These are phyloP conservation scores for slime mould (Dictyostelium discoideum) DNA, from an alignment of 78 protist species.

Conservation along the genomic window DNA sequence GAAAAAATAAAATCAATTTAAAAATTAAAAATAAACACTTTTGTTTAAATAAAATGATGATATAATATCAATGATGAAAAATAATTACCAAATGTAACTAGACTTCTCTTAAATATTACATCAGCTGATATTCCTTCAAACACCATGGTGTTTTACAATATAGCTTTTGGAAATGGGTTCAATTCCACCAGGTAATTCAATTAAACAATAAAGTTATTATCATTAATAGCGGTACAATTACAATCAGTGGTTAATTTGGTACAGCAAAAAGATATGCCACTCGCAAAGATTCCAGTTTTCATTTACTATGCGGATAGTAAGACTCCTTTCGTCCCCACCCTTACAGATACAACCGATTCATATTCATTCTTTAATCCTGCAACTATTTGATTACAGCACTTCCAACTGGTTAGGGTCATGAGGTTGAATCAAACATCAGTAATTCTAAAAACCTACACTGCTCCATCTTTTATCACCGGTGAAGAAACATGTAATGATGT, in stretches of 20 bases:
- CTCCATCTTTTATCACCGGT: constrained; percentile 41
- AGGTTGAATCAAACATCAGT: neutral
- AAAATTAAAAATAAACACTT: too few species aligned
- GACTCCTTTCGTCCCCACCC: constrained; percentile 17
- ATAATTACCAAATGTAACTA: neutral
- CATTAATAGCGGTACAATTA: neutral
- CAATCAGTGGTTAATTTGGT: neutral
- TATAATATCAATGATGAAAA: too few species aligned
- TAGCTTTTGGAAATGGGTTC: constrained; percentile 1
- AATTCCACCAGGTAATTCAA: neutral
- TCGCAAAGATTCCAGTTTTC: constrained; percentile 23
- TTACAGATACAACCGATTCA: neutral
- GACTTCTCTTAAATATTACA: neutral
- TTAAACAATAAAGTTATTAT: neutral
- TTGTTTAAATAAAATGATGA: too few species aligned
- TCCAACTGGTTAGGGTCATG: neutral
- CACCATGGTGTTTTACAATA: constrained; percentile 27
- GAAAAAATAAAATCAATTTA: too few species aligned
- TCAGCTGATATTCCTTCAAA: neutral
- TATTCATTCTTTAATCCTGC: constrained; percentile 8
- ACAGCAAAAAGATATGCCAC: constrained; percentile 38
- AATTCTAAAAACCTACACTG: neutral
- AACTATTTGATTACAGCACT: constrained; percentile 40
- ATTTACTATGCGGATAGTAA: neutral
- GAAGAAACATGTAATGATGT: constrained; percentile 59